These are phyloP conservation scores for Fagus sylvatica DNA, from an alignment of 306 rosid species.

Conservation along the genomic window DNA sequence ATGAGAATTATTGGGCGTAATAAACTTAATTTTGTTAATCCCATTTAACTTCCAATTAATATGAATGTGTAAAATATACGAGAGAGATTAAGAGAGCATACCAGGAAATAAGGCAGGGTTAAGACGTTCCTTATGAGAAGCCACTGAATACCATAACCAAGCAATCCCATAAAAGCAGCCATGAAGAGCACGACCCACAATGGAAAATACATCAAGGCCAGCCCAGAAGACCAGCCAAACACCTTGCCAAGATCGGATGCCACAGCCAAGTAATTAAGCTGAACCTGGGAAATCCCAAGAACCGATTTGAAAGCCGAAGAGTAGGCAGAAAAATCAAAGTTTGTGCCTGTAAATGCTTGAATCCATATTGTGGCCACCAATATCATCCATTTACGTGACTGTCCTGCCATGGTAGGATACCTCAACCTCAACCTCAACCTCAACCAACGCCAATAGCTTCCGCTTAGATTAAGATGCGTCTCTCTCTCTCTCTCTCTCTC, in stretches of 20 bases:
- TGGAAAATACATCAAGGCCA: conserved; percentile 68
- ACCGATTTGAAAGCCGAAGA: conserved; percentile 69
- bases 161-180: conserved; percentile 69
- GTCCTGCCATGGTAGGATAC: conserved; percentile 76
- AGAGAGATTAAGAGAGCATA: conserved; percentile 14
- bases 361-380: conserved; percentile 85
- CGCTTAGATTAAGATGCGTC: too few relatives aligned
- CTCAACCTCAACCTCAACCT: too few relatives aligned
- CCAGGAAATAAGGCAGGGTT: conserved; percentile 76
- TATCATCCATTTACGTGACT: conserved; percentile 63
- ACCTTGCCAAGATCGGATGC: conserved; percentile 84
- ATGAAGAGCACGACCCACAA: conserved; percentile 62
- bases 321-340: conserved; percentile 87
- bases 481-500: too few relatives aligned
- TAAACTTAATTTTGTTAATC: too few relatives aligned
- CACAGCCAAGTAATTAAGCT: conserved; percentile 75
- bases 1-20: too few relatives aligned
- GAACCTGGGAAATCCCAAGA: conserved; percentile 68
- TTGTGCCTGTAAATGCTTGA: conserved; percentile 89
- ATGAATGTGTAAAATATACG: too few relatives aligned
- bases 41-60: too few relatives aligned
- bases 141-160: conserved; percentile 90
- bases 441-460: too few relatives aligned
- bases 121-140: conserved; percentile 55
- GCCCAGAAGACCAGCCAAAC: conserved; percentile 87